These are phyloP conservation scores for Kalanchoe fedtschenkoi DNA, from an alignment of 164 flowering plant species.

Conservation along the genomic window DNA sequence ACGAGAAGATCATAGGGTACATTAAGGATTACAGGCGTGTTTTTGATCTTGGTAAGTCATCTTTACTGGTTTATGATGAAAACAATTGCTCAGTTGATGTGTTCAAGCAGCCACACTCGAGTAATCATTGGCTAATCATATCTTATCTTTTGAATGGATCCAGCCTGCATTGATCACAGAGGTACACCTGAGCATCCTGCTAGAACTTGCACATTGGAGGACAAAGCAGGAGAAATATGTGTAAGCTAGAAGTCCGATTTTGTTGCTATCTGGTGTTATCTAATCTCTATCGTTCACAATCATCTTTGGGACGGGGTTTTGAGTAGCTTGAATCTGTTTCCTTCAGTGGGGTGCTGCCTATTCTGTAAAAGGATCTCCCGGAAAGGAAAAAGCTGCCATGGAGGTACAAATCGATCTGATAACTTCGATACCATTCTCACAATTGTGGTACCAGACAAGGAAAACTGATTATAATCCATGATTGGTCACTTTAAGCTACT, in stretches of 20 bases:
- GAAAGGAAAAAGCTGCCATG: slow-evolving; percentile 71
- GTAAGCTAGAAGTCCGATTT: slow-evolving; percentile 40
- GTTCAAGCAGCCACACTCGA: neutral
- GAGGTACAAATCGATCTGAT: slow-evolving; percentile 35
- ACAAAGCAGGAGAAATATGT: slow-evolving; percentile 60
- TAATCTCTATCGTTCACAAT: neutral
- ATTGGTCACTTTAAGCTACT: neutral
- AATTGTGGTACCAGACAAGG: neutral
- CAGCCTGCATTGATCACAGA: slow-evolving; percentile 98
- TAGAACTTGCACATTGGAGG: slow-evolving; percentile 85
- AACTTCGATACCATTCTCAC: neutral
- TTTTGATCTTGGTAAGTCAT: slow-evolving; percentile 73
- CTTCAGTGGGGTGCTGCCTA: slow-evolving; percentile 95
- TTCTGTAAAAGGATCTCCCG: slow-evolving; percentile 78
- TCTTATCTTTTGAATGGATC: neutral
- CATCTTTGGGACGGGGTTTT: neutral
- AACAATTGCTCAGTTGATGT: neutral
- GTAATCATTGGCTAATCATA: neutral
- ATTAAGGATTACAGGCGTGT: slow-evolving; percentile 81
- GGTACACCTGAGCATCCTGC: slow-evolving; percentile 97
- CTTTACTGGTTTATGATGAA: neutral
- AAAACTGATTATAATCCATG: no score
- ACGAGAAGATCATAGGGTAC: slow-evolving; percentile 75
- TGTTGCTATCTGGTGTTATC: neutral
- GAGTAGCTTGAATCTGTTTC: neutral